Evolutionary conservation across 352 stramenopile genomes (phyloP).

Genomic region (Globisporangium ultimum): DNA sequence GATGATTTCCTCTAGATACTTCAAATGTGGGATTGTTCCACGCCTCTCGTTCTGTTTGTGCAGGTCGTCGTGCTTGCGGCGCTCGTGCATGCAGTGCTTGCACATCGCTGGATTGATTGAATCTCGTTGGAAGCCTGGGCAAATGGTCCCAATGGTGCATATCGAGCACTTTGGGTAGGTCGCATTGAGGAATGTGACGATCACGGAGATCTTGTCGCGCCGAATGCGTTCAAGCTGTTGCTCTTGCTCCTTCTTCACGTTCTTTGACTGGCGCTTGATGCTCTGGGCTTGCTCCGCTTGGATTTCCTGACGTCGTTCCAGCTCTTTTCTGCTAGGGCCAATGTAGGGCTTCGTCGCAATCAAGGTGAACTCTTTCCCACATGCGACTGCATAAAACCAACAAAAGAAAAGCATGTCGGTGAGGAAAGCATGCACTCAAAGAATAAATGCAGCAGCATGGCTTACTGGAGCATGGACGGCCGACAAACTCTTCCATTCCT

Average conservation of each 20-base stretch:
- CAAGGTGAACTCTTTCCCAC: constrained; percentile 90
- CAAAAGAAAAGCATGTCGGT: background rate
- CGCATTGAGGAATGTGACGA: constrained; percentile 47
- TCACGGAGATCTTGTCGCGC: constrained; percentile 34
- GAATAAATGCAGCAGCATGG: background rate
- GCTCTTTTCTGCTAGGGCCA: constrained; percentile 72
- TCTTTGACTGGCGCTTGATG: constrained; percentile 45
- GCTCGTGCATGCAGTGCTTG: constrained; percentile 75
- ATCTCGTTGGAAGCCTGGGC: constrained; percentile 71
- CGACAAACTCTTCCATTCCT: constrained; percentile 65
- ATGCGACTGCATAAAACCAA: constrained; percentile 55
- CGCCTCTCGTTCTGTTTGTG: constrained; percentile 31
- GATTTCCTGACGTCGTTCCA: constrained; percentile 40
- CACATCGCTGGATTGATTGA: constrained; percentile 65
- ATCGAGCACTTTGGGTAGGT: constrained; percentile 64
- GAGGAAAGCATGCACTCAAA: background rate
- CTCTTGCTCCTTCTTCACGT: constrained; percentile 35
- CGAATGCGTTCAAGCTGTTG: constrained; percentile 45
- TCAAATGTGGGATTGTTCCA: constrained; percentile 25
- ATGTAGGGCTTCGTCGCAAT: constrained; percentile 92
- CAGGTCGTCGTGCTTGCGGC: constrained; percentile 55
- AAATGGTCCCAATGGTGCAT: constrained; percentile 61
- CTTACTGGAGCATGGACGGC: constrained; percentile 67
- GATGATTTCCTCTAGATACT: constrained; percentile 45
- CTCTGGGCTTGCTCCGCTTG: constrained; percentile 38